Evolutionary conservation across 495 filamentous ascomycete species (phyloP), one percentile per base, ranked within the genome.

Genomic region (Corynascus novoguineensis): DNA sequence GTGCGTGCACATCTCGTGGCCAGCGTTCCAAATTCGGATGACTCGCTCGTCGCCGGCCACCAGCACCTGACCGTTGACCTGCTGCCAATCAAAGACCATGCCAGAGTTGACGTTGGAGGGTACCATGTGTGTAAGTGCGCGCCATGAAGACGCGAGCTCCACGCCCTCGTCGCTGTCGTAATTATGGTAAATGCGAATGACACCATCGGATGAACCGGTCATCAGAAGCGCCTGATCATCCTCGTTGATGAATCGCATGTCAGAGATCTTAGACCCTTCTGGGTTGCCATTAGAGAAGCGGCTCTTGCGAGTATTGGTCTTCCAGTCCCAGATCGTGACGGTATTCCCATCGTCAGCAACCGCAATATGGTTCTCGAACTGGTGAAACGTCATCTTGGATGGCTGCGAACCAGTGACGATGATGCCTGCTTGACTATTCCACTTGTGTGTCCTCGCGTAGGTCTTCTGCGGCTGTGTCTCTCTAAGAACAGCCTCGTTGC

Each of bases 51-150:
- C 93, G 40, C 93, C 93, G 7, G 93, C 95, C 38, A 97, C 95
- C 27, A 99, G 78, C 27, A 95, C 85, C 55, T 88, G 89, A 21
- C 93, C 93, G 59, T 90, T 88, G n/a, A 92, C 90, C 71, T 99
- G 93, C 65, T 96, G 92, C 93, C 93, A 99, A 61, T 97, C 91
- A 60, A 97, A 92, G 19, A 97, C 91, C 68, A 97, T 83, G 2
- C 92, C 92, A 0, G 93, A 95, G 65, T 96, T 96, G 60, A 90
- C 83, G 55, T 89, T 93, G 69, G 87, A 92, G 6, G 91, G 89
- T 19, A 97, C 86, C 45, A 97, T 85, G 69, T 97, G 90, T 2
- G 89, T 92, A 31, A 97, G 72, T 2, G 93, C 93, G 32, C 93
- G 84, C 84, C 95, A 99, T 25, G 88, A 80, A 1, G 92, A 87